Base-by-base conservation (phyloP, 177 flowering plant genomes). In the Telopea speciosissima region DNA sequence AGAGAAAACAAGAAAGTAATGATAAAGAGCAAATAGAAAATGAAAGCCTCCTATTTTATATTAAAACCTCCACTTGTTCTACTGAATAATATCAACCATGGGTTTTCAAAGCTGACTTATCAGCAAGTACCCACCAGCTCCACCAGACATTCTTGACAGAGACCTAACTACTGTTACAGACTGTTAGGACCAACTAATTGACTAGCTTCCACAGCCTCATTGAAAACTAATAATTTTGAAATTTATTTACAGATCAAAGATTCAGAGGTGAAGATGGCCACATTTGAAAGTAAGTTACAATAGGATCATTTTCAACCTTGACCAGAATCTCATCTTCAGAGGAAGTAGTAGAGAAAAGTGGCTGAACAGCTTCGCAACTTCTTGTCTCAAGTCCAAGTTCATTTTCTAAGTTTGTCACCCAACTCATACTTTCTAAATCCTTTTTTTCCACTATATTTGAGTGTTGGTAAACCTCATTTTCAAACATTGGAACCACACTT, bases 351-450 rank as follows among this genome's bases (percentile, higher is more conserved):
- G 76, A 24, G 24, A 11, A n/a, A 21, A 19, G 68, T 12, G 72
- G 68, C 26, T 56, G 44, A 64, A 24, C 19, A 13, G 1, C 58
- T 2, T 61, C 54, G 28, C 54, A 49, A 45, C 16, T 45, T 12
- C 52, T 70, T 21, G 42, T 21, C 24, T 26, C 40, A 28, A 78
- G 68, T 74, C 75, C 81, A 69, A 81, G 79, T 24, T 78, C 81
- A 61, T 72, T 72, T 72, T 81, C 84, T 31, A 76, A 72, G 67
- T 76, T 42, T 36, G 61, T 62, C 33, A 81, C 11, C 84, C 84
- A 78, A 68, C 66, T 63, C 64, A 69, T 56, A 45, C 69, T 54
- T 26, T 76, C 79, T 22, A 19, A 19, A 24, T 76, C 78, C 49
- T n/a, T 54, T 24, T 44, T 69, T 67, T 44, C 62, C 21, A 58